These are phyloP conservation scores for Hysterangium stoloniferum DNA, from an alignment of 768 basidiomycete species.

Conservation along the genomic window DNA sequence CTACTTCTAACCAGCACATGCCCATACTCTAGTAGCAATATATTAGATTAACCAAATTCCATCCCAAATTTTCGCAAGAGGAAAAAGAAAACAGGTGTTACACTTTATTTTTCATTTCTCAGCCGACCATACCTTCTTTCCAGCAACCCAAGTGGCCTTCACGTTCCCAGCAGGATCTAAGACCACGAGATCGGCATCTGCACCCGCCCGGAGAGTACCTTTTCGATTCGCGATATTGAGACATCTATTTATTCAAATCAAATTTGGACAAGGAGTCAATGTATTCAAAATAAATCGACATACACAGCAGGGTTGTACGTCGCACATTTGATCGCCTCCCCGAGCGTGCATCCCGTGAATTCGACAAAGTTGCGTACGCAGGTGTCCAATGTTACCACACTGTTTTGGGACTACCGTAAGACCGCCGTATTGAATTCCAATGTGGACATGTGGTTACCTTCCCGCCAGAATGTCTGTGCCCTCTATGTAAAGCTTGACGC, in stretches of 20 bases:
- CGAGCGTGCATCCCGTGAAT: conserved; percentile 78
- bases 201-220: conserved; percentile 74
- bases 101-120: too few relatives aligned
- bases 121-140: conserved; percentile 56
- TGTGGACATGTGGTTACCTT: conserved; percentile 42
- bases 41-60: too few relatives aligned
- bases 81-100: too few relatives aligned
- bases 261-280: neutral
- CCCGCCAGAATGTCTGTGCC: conserved; percentile 86
- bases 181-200: conserved; percentile 79
- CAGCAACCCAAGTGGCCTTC: conserved; percentile 69
- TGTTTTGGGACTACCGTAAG: conserved; percentile 21
- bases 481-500: conserved; percentile 71
- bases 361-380: conserved; percentile 79
- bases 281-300: conserved; percentile 16
- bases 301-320: conserved; percentile 80
- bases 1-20: too few relatives aligned
- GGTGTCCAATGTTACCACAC: conserved; percentile 75
- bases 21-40: too few relatives aligned
- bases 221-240: conserved; percentile 74
- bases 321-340: conserved; percentile 79
- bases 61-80: too few relatives aligned
- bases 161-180: conserved; percentile 59
- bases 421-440: neutral
- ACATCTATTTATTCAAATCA: conserved; percentile 36